Evolutionary conservation across 495 filamentous ascomycete genomes (phyloP), one percentile per base, ranked within the genome.

Genomic region (Penicillium mononematosum): DNA sequence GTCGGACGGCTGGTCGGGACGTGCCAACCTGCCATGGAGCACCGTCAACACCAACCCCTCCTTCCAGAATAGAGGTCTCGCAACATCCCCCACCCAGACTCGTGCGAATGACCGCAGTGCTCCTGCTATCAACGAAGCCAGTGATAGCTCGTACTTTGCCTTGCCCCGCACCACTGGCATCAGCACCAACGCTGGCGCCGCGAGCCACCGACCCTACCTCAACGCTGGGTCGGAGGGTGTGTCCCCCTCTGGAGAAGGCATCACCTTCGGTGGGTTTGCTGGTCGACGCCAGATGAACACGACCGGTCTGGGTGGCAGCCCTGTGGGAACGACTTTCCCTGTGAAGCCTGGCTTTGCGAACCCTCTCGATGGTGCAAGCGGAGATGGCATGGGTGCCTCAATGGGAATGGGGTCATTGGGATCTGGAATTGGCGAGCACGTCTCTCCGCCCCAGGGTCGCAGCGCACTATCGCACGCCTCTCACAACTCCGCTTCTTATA

Each of bases 1-100:
- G 61, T 80, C 83, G 2, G 85, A 90, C 62, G 71, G 70, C 32
- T 83, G 80, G 81, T 72, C 62, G 62, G 62, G 65, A 27, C 75
- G 75, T 16, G 68, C 76, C 32, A 79, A 75, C 39, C 58, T 76
- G 3, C 77, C 81, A 0, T 89, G 86, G 87, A 77, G 74, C 53
- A 71, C 77, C 4, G 62, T 81, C 19, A 82, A 83, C 51, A 68
- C 73, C 53, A 70, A 74, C n/a, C 75, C 73, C 0, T 70, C 79
- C 5, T 68, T 81, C 24, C 70, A 79, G 46, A 81, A 70, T 55
- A 68, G 63, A 34, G 58, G 62, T 20, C 71, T 79, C 46, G 74
- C 71, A 12, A 78, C 78, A 5, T 84, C 82, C 12, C 81, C 82
- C 5, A 70, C 77, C 24, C 74, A 81, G 34, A 75, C 69, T 39